These are phyloP conservation scores for Phoma sp. DNA, from an alignment of 2,329 filamentous ascomycete genomes.

Conservation along the genomic window DNA sequence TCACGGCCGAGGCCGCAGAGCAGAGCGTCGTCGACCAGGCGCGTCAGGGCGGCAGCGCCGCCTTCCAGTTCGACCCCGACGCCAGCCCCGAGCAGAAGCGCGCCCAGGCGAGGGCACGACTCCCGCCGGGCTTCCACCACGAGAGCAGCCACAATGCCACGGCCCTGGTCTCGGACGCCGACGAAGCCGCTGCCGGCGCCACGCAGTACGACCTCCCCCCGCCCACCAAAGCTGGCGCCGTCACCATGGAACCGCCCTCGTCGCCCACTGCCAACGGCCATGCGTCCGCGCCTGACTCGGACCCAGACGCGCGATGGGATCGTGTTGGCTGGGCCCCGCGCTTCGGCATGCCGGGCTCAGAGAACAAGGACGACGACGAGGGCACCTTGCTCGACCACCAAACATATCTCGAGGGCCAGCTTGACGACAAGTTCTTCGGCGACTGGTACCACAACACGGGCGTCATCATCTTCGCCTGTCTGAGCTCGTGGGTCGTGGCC, in stretches of 20 bases:
- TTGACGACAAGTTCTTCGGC: constrained; percentile 91
- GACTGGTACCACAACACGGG: constrained; percentile 98
- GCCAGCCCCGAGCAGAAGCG: constrained; percentile 84
- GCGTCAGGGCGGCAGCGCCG: constrained; percentile 76
- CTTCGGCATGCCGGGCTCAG: constrained; percentile 66
- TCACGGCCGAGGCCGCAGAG: constrained; percentile 75
- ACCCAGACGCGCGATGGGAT: constrained; percentile 60
- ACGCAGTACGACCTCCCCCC: constrained; percentile 79
- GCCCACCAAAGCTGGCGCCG: constrained; percentile 71
- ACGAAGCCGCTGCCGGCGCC: constrained; percentile 17
- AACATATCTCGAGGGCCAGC: constrained; percentile 80
- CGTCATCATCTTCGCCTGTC: constrained; percentile 91
- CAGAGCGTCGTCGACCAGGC: constrained; percentile 77
- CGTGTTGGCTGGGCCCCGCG: constrained; percentile 86
- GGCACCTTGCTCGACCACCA: constrained; percentile 81
- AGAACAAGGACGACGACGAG: constrained; percentile 64
- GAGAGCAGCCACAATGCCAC: constrained; percentile 67
- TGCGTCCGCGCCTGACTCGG: constrained; percentile 56
- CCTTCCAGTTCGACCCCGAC: constrained; percentile 86
- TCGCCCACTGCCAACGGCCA: constrained; percentile 60
- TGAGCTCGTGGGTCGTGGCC: constrained; percentile 88
- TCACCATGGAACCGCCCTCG: constrained; percentile 55
- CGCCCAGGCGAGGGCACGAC: constrained; percentile 71
- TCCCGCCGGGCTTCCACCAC: constrained; percentile 70
- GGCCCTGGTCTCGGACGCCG: constrained; percentile 78